Evolutionary conservation across 2,329 filamentous ascomycete species (phyloP).

Genomic region (Xylaria sp.): DNA sequence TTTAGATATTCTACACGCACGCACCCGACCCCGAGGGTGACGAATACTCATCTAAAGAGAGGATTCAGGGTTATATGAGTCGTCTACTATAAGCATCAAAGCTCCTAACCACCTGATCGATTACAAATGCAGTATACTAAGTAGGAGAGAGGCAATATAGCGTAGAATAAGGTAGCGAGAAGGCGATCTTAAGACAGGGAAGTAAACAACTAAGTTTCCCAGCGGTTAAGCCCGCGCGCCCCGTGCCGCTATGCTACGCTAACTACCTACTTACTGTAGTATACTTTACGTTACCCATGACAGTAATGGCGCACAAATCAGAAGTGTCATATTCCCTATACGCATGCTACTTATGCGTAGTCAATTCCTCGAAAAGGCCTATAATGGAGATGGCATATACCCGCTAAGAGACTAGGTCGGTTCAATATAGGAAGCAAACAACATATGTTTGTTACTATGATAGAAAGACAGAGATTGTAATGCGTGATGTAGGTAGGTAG

Average conservation of each 20-base stretch:
- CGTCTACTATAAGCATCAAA: neutral
- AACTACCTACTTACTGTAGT: neutral
- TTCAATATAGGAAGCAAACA: neutral
- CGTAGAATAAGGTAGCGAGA: neutral
- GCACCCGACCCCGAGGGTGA: neutral
- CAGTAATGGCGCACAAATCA: neutral
- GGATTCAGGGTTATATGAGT: neutral
- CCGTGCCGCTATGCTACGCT: slow-evolving; percentile 12
- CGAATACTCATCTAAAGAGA: slow-evolving; percentile 8
- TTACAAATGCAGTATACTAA: neutral
- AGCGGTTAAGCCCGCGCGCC: slow-evolving; percentile 17
- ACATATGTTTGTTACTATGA: neutral
- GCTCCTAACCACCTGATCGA: neutral
- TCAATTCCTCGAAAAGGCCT: neutral
- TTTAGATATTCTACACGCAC: neutral
- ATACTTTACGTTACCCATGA: neutral
- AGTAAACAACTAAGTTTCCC: slow-evolving; percentile 13
- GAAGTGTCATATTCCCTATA: neutral
- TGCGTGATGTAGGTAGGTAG: neutral
- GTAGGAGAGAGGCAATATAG: neutral
- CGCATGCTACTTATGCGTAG: too few relatives aligned
- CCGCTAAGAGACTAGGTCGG: neutral
- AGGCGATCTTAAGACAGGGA: slow-evolving; percentile 19
- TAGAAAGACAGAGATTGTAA: neutral
- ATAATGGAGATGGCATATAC: slow-evolving; percentile 9